Percentiles rank a stretch among this genome's conserved stretches.
These are phyloP conservation scores for Sicyos baderoa DNA, from an alignment of 306 rosid species.

Conservation along the genomic window DNA sequence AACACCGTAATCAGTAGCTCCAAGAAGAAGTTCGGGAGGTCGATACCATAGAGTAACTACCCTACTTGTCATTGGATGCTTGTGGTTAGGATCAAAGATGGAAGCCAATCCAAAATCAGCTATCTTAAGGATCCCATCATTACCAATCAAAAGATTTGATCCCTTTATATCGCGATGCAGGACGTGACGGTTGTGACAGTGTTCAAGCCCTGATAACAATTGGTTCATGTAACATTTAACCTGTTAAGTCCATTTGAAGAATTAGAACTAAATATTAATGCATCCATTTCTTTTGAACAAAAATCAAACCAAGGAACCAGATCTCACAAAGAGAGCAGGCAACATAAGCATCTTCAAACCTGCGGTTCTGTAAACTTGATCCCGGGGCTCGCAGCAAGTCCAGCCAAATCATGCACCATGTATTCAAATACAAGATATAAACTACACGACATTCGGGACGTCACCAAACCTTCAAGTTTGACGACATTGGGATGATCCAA, in stretches of 20 bases:
- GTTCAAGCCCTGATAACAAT: slow-evolving; percentile 77
- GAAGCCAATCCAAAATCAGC: slow-evolving; percentile 96
- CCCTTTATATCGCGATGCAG: slow-evolving; percentile 94
- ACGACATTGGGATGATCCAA: slow-evolving; percentile 82
- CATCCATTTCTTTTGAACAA: neutral
- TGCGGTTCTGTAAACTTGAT: slow-evolving; percentile 79
- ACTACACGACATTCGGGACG: slow-evolving; percentile 86
- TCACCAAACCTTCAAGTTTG: slow-evolving; percentile 80
- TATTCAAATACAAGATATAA: slow-evolving; percentile 73
- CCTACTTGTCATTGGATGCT: slow-evolving; percentile 89
- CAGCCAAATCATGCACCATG: slow-evolving; percentile 94
- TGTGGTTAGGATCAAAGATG: slow-evolving; percentile 68
- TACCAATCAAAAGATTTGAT: slow-evolving; percentile 76
- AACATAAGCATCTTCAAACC: slow-evolving; percentile 29
- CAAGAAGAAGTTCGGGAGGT: slow-evolving; percentile 85
- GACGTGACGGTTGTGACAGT: slow-evolving; percentile 65
- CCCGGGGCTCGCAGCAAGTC: slow-evolving; percentile 72
- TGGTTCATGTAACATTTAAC: slow-evolving; percentile 86
- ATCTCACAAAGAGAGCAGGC: slow-evolving; percentile 9
- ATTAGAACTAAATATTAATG: slow-evolving; percentile 23
- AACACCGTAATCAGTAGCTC: slow-evolving; percentile 83
- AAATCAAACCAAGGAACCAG: neutral
- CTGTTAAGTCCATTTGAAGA: slow-evolving; percentile 34
- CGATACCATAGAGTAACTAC: slow-evolving; percentile 91
- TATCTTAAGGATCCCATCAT: slow-evolving; percentile 69